Conservation (phyloP, 208 protist genomes). For the Acanthamoeba sp. region DNA sequence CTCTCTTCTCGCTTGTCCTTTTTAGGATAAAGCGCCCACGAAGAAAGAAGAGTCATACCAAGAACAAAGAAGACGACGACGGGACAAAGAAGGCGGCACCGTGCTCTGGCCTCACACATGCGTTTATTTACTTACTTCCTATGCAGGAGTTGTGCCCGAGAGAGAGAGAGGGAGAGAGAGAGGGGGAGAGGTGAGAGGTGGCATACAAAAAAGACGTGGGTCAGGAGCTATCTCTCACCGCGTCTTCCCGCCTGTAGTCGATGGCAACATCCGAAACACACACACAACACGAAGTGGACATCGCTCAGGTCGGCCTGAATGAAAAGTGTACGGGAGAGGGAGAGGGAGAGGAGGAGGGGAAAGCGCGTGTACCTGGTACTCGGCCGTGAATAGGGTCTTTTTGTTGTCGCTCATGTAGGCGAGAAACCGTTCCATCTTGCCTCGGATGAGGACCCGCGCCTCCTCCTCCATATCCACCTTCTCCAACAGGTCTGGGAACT, state of each 20-base stretch:
- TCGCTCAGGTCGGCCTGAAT: neutral
- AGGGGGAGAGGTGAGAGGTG: no score
- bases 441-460: neutral
- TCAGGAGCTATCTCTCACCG: neutral
- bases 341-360: neutral
- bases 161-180: neutral
- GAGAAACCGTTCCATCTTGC: conserved; percentile 49
- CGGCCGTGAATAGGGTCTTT: neutral
- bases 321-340: no score
- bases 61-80: no score
- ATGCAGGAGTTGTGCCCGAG: no score
- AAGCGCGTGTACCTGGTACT: neutral
- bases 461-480: conserved; percentile 49
- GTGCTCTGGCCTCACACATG: no score
- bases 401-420: conserved; percentile 1
- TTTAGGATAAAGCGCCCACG: neutral
- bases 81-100: no score
- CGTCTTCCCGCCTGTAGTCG: neutral
- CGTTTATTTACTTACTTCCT: neutral
- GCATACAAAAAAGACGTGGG: neutral
- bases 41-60: no score
- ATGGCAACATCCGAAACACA: no score
- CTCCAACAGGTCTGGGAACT: conserved; percentile 52
- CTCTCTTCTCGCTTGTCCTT: no score
- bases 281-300: neutral